Evolutionary conservation across 2,329 filamentous ascomycete species (phyloP).

Genomic region (Sporothrix brunneoviolacea): DNA sequence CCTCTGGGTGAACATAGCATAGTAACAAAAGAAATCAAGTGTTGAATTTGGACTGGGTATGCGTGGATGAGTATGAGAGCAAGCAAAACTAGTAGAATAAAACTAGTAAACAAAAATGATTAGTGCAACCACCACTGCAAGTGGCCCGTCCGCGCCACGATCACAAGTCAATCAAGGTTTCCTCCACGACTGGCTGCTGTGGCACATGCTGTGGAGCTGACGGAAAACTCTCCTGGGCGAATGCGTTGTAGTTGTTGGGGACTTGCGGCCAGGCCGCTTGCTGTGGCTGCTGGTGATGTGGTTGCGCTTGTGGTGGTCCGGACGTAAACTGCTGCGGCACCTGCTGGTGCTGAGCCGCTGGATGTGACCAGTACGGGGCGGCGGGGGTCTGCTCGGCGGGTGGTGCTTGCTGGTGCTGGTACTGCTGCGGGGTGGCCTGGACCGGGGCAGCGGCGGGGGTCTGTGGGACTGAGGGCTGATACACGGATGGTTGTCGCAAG

Average conservation of each 20-base stretch:
- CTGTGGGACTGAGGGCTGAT: constrained; percentile 36
- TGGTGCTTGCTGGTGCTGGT: not conserved
- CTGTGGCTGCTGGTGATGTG: constrained; percentile 23
- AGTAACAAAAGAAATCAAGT: too few species aligned
- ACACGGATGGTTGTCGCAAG: constrained; percentile 41
- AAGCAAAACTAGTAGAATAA: not conserved
- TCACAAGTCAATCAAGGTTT: constrained; percentile 68
- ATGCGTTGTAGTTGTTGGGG: constrained; percentile 37
- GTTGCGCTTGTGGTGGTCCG: constrained; percentile 34
- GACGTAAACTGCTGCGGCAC: constrained; percentile 24
- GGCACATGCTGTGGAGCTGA: constrained; percentile 57
- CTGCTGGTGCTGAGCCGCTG: constrained; percentile 34
- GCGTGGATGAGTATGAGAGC: not conserved
- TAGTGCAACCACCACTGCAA: not conserved
- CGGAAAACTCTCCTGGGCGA: constrained; percentile 58
- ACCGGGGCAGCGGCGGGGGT: constrained; percentile 31
- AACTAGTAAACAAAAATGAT: not conserved
- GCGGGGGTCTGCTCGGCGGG: constrained; percentile 20
- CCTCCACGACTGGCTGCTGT: constrained; percentile 56
- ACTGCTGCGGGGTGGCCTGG: constrained; percentile 27
- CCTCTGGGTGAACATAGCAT: too few species aligned
- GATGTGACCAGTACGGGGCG: constrained; percentile 44
- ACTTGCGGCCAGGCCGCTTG: constrained; percentile 30
- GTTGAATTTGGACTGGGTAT: too few species aligned
- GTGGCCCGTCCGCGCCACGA: not conserved